Percentiles rank a stretch among this genome's conserved stretches.
Conservation (phyloP, 164 flowering plant genomes). For the Echeveria elegans region DNA sequence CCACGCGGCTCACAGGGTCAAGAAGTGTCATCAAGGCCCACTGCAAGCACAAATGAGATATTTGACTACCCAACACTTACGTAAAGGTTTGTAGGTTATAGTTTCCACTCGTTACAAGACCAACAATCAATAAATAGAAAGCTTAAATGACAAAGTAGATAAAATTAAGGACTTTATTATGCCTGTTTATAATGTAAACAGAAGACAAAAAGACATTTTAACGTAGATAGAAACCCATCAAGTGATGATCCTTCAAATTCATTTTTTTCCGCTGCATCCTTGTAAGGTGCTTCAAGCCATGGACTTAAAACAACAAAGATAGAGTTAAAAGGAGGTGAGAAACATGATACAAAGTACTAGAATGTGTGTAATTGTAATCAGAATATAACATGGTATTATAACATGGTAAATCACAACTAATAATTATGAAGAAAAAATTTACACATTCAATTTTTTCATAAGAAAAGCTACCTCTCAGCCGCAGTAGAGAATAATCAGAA, state of each 20-base stretch:
- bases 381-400: neutral
- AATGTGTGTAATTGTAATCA: neutral
- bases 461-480: slow-evolving; percentile 35
- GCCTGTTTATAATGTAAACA: neutral
- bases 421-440: neutral
- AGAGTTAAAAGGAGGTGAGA: neutral
- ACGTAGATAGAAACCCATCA: slow-evolving; percentile 84
- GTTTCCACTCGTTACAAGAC: neutral
- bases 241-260: slow-evolving; percentile 70
- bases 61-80: too few species aligned
- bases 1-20: slow-evolving; percentile 63
- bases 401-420: neutral
- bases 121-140: too few species aligned
- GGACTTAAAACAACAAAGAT: slow-evolving; percentile 37
- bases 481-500: slow-evolving; percentile 62
- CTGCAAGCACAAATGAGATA: slow-evolving; percentile 35
- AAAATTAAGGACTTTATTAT: neutral
- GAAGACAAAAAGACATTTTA: slow-evolving; percentile 12
- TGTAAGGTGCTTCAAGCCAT: slow-evolving; percentile 68
- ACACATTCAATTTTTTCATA: neutral
- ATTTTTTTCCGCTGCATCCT: slow-evolving; percentile 71
- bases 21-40: slow-evolving; percentile 95
- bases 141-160: neutral
- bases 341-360: neutral
- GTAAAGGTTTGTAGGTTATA: too few species aligned